A percentile compares a stretch with the other conserved stretches of the same genome.
Evolutionary conservation across 306 rosid genomes (phyloP).

Genomic region (Rosa persica): DNA sequence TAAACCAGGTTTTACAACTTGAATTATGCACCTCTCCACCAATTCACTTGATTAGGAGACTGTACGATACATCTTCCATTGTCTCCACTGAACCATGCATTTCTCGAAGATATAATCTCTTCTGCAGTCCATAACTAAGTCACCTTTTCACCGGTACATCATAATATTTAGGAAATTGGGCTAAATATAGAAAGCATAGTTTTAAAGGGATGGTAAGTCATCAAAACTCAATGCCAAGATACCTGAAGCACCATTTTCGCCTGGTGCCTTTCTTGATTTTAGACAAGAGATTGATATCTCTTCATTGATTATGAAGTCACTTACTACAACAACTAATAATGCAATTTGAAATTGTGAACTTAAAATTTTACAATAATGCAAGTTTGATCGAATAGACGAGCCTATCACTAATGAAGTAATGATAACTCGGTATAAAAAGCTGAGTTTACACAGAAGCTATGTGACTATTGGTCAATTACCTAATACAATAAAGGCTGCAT

Average conservation of each 20-base stretch:
- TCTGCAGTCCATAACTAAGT: background rate
- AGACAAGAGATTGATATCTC: too few species aligned
- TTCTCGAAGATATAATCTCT: background rate
- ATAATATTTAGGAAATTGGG: background rate
- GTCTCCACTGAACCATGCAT: background rate
- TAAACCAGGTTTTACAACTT: background rate
- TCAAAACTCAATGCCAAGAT: background rate
- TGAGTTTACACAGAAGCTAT: too few species aligned
- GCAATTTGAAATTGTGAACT: too few species aligned
- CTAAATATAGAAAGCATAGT: background rate
- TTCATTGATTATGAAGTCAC: too few species aligned
- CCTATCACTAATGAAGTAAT: too few species aligned
- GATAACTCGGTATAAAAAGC: too few species aligned
- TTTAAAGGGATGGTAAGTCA: background rate
- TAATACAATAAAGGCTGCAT: too few species aligned
- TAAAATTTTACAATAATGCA: too few species aligned
- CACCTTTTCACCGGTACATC: background rate
- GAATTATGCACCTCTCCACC: background rate
- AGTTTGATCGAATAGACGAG: too few species aligned
- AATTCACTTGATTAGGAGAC: background rate
- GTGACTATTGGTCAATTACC: too few species aligned
- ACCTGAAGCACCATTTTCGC: background rate
- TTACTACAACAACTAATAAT: too few species aligned
- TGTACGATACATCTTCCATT: background rate
- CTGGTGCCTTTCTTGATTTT: too few species aligned